A percentile compares a stretch with the other conserved stretches of the same genome.
phyloP scores from a whole-genome alignment of 2,329 filamentous ascomycete species.

The Trichoderma atroviride region DNA sequence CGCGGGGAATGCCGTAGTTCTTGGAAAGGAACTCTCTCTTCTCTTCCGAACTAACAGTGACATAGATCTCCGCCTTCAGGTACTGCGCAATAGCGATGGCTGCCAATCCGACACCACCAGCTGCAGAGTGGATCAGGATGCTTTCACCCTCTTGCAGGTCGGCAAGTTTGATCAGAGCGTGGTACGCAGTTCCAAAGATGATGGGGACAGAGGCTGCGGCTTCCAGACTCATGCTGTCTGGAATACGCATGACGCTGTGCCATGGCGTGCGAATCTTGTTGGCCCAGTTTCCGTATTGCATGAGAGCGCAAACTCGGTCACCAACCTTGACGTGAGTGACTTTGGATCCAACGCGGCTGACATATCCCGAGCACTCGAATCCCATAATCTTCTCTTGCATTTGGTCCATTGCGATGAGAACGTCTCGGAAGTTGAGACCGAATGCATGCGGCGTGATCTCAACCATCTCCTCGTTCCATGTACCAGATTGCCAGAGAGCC shows the following conservation, averaged over 20 bases:
- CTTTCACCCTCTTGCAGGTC: constrained; percentile 30
- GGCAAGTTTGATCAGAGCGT: constrained; percentile 30
- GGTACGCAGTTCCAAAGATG: constrained; percentile 28
- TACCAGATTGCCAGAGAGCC: neutral
- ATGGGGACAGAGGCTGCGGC: neutral
- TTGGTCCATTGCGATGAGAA: constrained; percentile 3
- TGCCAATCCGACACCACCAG: neutral
- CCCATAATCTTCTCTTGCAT: constrained; percentile 1
- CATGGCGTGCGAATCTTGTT: neutral
- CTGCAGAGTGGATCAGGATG: neutral
- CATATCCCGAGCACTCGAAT: constrained; percentile 2
- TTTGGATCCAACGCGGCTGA: constrained; percentile 30
- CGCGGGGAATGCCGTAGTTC: constrained; percentile 32
- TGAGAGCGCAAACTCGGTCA: neutral
- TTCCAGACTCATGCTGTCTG: neutral
- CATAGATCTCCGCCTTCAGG: constrained; percentile 31
- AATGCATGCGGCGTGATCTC: constrained; percentile 25
- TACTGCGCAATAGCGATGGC: neutral
- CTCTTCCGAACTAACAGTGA: neutral
- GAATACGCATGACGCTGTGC: neutral
- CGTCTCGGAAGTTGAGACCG: constrained; percentile 31
- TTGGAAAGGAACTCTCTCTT: constrained; percentile 9
- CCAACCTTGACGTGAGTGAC: neutral
- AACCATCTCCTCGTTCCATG: constrained; percentile 25
- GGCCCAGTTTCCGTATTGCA: neutral